These are phyloP conservation scores for Gypsophila paniculata DNA, from an alignment of 179 eudicot species.

Conservation along the genomic window DNA sequence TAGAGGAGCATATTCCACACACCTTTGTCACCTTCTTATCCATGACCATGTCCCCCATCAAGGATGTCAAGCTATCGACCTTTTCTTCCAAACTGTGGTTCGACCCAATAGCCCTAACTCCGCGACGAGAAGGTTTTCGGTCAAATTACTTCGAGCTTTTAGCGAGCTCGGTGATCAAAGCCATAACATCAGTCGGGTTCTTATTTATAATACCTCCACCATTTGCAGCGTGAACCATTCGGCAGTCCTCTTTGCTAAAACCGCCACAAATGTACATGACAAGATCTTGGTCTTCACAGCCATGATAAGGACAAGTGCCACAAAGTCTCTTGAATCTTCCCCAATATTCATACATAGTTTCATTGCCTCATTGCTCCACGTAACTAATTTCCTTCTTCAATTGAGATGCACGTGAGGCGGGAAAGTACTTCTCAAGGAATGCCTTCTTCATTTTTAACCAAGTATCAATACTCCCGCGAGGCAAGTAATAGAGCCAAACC, in stretches of 20 bases:
- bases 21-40: not conserved
- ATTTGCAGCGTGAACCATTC: not conserved
- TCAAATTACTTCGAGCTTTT: not conserved
- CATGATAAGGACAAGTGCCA: constrained; percentile 12
- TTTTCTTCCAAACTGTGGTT: not conserved
- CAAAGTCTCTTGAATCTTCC: constrained; percentile 5
- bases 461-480: no score
- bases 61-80: not conserved
- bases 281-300: not conserved
- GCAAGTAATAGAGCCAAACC: constrained; percentile 16
- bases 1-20: not conserved
- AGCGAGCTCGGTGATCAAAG: no score
- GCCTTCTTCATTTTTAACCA: constrained; percentile 1
- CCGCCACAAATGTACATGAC: constrained; percentile 15
- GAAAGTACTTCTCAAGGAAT: constrained; percentile 13
- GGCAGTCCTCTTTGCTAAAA: not conserved
- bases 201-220: not conserved
- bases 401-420: not conserved
- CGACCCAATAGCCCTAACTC: not conserved
- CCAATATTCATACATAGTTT: not conserved
- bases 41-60: not conserved
- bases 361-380: not conserved
- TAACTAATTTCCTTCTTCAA: not conserved
- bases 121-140: not conserved
- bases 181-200: not conserved